Evolutionary conservation across 2,329 filamentous ascomycete species (phyloP).

Genomic region (Fusarium multiceps): DNA sequence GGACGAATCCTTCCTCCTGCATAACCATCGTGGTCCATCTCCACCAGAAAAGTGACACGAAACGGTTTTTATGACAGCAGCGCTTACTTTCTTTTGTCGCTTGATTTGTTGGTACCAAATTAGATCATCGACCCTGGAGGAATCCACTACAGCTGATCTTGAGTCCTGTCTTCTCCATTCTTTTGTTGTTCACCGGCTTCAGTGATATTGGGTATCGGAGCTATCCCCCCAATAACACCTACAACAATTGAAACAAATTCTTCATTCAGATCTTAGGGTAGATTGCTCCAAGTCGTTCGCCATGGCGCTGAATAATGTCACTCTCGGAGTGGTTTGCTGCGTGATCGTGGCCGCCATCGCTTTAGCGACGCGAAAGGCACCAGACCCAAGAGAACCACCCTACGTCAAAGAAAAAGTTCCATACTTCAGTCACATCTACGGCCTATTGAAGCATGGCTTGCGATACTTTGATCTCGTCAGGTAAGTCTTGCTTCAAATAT

Average conservation of each 20-base stretch:
- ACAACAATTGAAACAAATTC: background rate
- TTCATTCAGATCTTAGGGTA: background rate
- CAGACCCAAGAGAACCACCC: constrained; percentile 22
- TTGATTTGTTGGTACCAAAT: background rate
- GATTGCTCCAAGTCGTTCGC: fast-evolving
- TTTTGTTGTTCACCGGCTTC: background rate
- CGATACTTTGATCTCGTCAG: constrained; percentile 36
- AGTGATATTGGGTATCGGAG: background rate
- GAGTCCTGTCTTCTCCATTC: background rate
- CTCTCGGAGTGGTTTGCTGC: constrained; percentile 18
- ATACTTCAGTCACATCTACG: constrained; percentile 32
- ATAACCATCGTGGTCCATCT: background rate
- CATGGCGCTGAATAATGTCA: constrained; percentile 23
- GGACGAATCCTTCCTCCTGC: background rate
- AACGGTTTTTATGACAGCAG: background rate
- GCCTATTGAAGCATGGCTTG: constrained; percentile 30
- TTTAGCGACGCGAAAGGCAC: constrained; percentile 2
- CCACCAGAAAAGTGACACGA: background rate
- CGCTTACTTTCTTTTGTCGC: background rate
- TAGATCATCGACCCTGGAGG: background rate
- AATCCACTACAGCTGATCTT: background rate
- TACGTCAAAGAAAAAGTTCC: constrained; percentile 30
- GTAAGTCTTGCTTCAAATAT: background rate
- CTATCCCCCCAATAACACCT: background rate
- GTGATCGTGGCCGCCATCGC: constrained; percentile 11